Evolutionary conservation across 371 early-diverging fungal species (phyloP).

Genomic region (Actinomucor elegans): DNA sequence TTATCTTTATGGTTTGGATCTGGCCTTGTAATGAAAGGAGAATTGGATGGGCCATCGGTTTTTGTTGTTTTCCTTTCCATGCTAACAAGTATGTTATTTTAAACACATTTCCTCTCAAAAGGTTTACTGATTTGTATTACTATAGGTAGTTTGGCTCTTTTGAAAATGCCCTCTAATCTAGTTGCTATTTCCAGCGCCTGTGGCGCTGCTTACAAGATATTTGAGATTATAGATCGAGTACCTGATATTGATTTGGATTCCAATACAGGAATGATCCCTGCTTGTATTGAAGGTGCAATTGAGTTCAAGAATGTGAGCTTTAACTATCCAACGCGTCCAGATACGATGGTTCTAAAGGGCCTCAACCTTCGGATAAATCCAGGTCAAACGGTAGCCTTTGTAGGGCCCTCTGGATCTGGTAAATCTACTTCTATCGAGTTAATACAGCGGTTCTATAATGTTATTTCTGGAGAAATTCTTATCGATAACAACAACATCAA

Average conservation of each 20-base stretch:
- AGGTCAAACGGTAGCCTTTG: constrained; percentile 64
- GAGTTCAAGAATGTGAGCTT: constrained; percentile 68
- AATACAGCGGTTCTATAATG: constrained; percentile 68
- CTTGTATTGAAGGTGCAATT: constrained; percentile 40
- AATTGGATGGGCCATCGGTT: constrained; percentile 52
- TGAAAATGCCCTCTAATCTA: constrained; percentile 56
- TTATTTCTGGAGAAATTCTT: constrained; percentile 46
- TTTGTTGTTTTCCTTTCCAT: constrained; percentile 69
- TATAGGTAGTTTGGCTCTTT: constrained; percentile 48
- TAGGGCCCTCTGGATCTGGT: constrained; percentile 64
- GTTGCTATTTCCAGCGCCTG: constrained; percentile 60
- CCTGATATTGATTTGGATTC: constrained; percentile 62
- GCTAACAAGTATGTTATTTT: constrained; percentile 23
- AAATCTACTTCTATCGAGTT: constrained; percentile 70
- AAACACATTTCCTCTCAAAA: constrained; percentile 6
- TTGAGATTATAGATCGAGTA: constrained; percentile 72
- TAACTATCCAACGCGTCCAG: constrained; percentile 61
- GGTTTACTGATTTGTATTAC: no score
- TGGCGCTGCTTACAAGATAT: constrained; percentile 71
- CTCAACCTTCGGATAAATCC: constrained; percentile 61
- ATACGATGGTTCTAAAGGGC: constrained; percentile 50
- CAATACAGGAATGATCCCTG: constrained; percentile 37
- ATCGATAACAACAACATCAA: constrained; percentile 56
- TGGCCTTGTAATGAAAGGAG: constrained; percentile 46
- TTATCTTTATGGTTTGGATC: constrained; percentile 82